Evolutionary conservation across 768 basidiomycete genomes (phyloP).

Genomic region (Leccinum obscurum): DNA sequence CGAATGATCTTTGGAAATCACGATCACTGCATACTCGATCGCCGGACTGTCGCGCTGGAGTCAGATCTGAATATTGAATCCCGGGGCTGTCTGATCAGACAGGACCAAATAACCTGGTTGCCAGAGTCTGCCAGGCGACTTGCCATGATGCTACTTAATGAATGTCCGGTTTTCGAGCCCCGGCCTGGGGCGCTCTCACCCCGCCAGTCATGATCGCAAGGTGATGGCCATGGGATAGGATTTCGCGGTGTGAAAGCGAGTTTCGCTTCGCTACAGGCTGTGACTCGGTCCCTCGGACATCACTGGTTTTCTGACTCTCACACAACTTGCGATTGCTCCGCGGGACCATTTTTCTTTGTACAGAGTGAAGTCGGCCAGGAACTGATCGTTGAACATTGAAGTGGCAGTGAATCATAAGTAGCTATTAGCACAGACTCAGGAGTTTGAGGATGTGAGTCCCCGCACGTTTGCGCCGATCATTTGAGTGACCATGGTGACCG

Average conservation of each 20-base stretch:
- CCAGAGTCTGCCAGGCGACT: not conserved
- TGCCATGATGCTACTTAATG: not conserved
- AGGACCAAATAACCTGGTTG: not conserved
- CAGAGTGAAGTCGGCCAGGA: not conserved
- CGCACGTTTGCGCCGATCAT: not conserved
- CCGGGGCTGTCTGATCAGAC: not conserved
- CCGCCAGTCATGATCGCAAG: not conserved
- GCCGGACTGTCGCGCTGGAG: not conserved
- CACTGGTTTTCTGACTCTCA: not conserved
- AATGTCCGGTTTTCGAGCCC: not conserved
- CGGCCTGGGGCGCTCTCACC: too few relatives aligned
- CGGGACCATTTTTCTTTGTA: not conserved
- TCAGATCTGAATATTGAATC: too few relatives aligned
- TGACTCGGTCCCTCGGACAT: not conserved
- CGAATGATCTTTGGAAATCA: not conserved
- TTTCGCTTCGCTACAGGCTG: not conserved
- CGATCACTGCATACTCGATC: not conserved
- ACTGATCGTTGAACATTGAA: not conserved
- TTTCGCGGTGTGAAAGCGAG: not conserved
- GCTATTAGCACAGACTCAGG: not conserved
- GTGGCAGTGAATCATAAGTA: not conserved
- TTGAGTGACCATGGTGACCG: not conserved
- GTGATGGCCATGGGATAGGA: too few relatives aligned
- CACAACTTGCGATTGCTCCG: not conserved
- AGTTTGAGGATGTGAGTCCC: not conserved